Percentiles rank a stretch among this genome's conserved stretches.
Conservation (phyloP, 1,284 basidiomycete genomes). For the Ganoderma lingzhi region DNA sequence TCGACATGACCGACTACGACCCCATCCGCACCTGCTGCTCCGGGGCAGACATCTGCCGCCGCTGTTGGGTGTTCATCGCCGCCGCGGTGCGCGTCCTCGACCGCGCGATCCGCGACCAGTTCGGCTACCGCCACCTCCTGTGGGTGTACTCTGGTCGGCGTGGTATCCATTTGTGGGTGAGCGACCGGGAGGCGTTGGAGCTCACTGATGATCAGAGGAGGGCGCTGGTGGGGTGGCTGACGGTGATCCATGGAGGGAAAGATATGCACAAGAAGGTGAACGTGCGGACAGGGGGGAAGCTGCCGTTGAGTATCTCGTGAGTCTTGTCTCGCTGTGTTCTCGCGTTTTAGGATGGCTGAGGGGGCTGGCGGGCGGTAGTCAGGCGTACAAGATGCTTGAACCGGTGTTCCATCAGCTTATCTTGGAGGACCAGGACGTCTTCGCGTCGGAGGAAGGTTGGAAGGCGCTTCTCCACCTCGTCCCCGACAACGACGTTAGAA, state of each 20-base stretch:
- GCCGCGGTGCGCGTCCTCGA: constrained; percentile 94
- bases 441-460: constrained; percentile 76
- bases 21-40: constrained; percentile 95
- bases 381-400: constrained; percentile 52
- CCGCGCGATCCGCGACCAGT: constrained; percentile 81
- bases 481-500: constrained; percentile 64
- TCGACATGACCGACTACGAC: constrained; percentile 99
- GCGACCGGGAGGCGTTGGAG: constrained; percentile 87
- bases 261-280: constrained; percentile 90
- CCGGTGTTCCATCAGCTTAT: constrained; percentile 76
- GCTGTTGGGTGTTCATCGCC: constrained; percentile 96
- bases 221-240: constrained; percentile 87
- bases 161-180: constrained; percentile 99
- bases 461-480: constrained; percentile 80
- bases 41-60: constrained; percentile 89
- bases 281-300: constrained; percentile 57
- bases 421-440: constrained; percentile 89
- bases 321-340: constrained; percentile 39
- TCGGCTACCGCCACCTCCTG: constrained; percentile 83
- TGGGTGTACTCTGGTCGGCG: constrained; percentile 99
- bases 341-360: background rate
- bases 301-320: constrained; percentile 77
- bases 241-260: constrained; percentile 86
- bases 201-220: constrained; percentile 93
- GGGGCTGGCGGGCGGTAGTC: background rate